Conservation (phyloP, 2,329 filamentous ascomycete species). For the Alternaria ethzedia region DNA sequence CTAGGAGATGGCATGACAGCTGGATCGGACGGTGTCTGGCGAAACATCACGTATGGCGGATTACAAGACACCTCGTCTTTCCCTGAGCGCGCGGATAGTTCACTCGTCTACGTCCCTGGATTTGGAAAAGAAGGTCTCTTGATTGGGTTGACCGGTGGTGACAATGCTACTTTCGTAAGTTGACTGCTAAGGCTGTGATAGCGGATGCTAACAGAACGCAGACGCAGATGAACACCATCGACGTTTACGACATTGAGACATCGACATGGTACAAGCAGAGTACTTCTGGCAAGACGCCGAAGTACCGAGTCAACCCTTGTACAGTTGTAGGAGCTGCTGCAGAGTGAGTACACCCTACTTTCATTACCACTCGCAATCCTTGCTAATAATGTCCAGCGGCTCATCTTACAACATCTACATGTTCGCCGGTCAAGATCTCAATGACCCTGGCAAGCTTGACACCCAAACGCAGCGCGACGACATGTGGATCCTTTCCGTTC, state of each 20-base stretch:
- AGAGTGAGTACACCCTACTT: slow-evolving; percentile 52
- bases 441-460: slow-evolving; percentile 65
- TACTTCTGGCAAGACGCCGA: slow-evolving; percentile 66
- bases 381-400: slow-evolving; percentile 53
- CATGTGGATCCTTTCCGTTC: slow-evolving; percentile 80
- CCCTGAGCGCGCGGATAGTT: slow-evolving; percentile 75
- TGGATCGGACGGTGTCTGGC: slow-evolving; percentile 67
- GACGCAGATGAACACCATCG: slow-evolving; percentile 73
- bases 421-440: slow-evolving; percentile 77
- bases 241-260: slow-evolving; percentile 78
- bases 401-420: slow-evolving; percentile 80
- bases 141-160: slow-evolving; percentile 77
- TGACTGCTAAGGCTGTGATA: background rate
- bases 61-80: slow-evolving; percentile 71
- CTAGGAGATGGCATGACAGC: slow-evolving; percentile 63
- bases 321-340: slow-evolving; percentile 75
- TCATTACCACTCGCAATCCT: background rate
- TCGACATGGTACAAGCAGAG: slow-evolving; percentile 76
- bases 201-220: slow-evolving; percentile 29
- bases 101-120: slow-evolving; percentile 76
- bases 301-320: slow-evolving; percentile 69
- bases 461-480: slow-evolving; percentile 69
- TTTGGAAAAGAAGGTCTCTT: slow-evolving; percentile 78
- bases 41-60: slow-evolving; percentile 76
- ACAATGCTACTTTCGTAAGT: slow-evolving; percentile 68